Conservation (phyloP, 345 rosid genomes). For the Euclidium syriacum region DNA sequence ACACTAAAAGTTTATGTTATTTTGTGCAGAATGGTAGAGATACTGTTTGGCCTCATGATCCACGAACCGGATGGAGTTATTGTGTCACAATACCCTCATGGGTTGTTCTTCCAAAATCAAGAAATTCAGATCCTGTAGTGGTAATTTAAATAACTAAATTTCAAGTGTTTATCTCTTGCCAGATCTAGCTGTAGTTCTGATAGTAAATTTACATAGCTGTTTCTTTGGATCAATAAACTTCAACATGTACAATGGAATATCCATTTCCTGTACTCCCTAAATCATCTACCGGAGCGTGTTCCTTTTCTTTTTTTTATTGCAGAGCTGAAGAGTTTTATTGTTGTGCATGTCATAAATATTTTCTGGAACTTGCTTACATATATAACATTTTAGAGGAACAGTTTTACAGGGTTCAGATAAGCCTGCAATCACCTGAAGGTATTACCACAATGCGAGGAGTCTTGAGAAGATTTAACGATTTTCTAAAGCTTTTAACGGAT, state of each 20-base stretch:
- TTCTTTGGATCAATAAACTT: background rate
- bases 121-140: constrained; percentile 97
- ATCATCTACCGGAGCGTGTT: background rate
- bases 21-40: constrained; percentile 76
- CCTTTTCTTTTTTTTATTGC: background rate
- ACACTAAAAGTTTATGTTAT: background rate
- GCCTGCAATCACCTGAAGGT: constrained; percentile 90
- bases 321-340: background rate
- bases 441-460: constrained; percentile 58
- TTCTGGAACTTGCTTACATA: background rate
- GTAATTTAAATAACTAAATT: constrained; percentile 43
- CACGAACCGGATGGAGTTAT: constrained; percentile 91
- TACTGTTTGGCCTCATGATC: constrained; percentile 94
- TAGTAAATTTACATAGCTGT: background rate
- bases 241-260: background rate
- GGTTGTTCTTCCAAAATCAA: constrained; percentile 82
- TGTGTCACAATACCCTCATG: constrained; percentile 87
- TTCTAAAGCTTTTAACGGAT: constrained; percentile 75
- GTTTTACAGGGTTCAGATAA: constrained; percentile 99
- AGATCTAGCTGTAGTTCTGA: background rate
- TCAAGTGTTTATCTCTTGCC: constrained; percentile 26
- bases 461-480: constrained; percentile 92
- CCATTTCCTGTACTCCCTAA: background rate
- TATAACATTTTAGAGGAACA: constrained; percentile 37
- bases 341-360: background rate